Evolutionary conservation across 2,329 filamentous ascomycete genomes (phyloP).

Genomic region (Magnaporthiopsis incrustans): DNA sequence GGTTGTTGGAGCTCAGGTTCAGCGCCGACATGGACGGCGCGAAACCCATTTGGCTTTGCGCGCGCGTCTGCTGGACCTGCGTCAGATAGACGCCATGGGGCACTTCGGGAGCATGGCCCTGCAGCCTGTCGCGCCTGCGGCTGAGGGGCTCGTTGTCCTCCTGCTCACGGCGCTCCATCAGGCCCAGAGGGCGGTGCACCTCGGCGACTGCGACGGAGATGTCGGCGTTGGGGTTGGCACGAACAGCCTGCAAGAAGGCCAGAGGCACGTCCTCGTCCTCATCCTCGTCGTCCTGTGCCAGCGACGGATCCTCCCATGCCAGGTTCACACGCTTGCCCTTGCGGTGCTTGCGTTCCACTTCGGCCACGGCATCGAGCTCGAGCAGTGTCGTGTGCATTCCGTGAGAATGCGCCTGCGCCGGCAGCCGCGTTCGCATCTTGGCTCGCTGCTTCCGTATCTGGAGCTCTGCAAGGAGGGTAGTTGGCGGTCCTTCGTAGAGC

Average conservation of each 20-base stretch:
- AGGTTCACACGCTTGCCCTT: constrained; percentile 71
- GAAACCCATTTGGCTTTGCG: constrained; percentile 3
- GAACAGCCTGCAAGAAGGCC: constrained; percentile 65
- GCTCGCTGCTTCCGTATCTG: constrained; percentile 86
- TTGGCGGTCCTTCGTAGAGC: constrained; percentile 63
- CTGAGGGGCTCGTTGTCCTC: constrained; percentile 92
- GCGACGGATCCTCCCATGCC: constrained; percentile 73
- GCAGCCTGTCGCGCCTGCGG: constrained; percentile 64
- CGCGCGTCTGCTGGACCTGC: constrained; percentile 5
- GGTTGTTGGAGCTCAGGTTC: constrained; percentile 20
- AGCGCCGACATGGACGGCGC: constrained; percentile 1
- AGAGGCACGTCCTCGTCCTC: constrained; percentile 82
- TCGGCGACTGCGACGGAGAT: constrained; percentile 41
- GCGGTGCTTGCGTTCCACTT: constrained; percentile 70
- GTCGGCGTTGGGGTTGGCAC: constrained; percentile 41
- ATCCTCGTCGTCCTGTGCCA: constrained; percentile 33
- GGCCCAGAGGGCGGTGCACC: constrained; percentile 58
- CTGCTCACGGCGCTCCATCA: constrained; percentile 73
- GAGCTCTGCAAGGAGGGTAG: constrained; percentile 85
- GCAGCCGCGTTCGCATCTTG: constrained; percentile 66
- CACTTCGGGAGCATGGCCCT: constrained; percentile 45
- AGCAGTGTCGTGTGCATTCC: constrained; percentile 89
- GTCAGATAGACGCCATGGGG: constrained; percentile 22
- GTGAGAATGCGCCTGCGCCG: constrained; percentile 53
- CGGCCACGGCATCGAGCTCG: constrained; percentile 82